Conservation (phyloP, 352 stramenopile species). For the Pythium scleroteichum region DNA sequence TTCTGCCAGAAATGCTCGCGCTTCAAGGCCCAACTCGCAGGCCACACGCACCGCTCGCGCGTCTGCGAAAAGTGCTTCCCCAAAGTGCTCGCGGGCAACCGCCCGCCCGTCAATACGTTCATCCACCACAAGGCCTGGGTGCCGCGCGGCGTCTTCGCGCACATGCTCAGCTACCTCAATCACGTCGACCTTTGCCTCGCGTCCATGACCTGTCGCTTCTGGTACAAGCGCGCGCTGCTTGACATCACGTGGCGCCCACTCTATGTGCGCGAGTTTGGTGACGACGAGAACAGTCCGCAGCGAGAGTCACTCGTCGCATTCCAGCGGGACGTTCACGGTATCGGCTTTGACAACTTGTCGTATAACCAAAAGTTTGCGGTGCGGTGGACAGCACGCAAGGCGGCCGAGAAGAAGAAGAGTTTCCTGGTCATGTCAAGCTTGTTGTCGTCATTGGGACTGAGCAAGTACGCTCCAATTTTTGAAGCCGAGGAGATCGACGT, state of each 20-base stretch:
- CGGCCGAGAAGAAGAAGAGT: conserved; percentile 88
- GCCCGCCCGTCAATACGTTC: conserved; percentile 80
- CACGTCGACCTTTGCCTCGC: conserved; percentile 83
- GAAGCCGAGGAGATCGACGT: conserved; percentile 90
- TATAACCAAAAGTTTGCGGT: conserved; percentile 87
- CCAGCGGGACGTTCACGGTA: conserved; percentile 82
- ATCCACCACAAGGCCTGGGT: conserved; percentile 88
- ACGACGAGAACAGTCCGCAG: conserved; percentile 78
- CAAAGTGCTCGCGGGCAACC: conserved; percentile 74
- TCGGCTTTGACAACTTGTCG: conserved; percentile 83
- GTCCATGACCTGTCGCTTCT: conserved; percentile 86
- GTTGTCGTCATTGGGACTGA: conserved; percentile 70
- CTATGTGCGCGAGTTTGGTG: conserved; percentile 84
- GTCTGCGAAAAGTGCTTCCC: conserved; percentile 86
- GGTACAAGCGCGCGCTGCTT: conserved; percentile 82
- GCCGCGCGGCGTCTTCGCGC: conserved; percentile 79
- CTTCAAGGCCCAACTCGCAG: conserved; percentile 70
- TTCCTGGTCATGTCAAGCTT: conserved; percentile 86
- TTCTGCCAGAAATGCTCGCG: conserved; percentile 86
- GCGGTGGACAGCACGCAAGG: conserved; percentile 77
- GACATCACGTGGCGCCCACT: conserved; percentile 85
- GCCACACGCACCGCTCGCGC: conserved; percentile 84
- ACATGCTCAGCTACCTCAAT: conserved; percentile 88
- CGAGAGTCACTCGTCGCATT: conserved; percentile 84
- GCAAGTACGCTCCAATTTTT: conserved; percentile 86